Evolutionary conservation across 2,329 filamentous ascomycete genomes (phyloP).

Genomic region (Calonectria leucothoes): DNA sequence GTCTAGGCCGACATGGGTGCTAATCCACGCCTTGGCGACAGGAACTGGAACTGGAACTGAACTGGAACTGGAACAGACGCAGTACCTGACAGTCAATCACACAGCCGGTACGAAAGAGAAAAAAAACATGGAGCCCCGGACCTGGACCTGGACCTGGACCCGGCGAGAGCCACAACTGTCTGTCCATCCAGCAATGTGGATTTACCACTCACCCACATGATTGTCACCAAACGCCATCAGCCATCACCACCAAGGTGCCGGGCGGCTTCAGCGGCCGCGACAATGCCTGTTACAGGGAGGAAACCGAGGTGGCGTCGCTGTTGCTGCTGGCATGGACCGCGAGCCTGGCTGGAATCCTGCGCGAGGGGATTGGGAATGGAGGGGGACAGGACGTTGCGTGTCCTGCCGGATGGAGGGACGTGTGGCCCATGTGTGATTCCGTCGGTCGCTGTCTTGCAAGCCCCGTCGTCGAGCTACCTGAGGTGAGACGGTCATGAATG

Average conservation of each 20-base stretch:
- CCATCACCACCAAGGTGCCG: neutral
- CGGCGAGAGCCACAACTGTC: constrained; percentile 8
- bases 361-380: constrained; percentile 2
- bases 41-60: constrained; percentile 23
- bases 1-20: constrained; percentile 2
- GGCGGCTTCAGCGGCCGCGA: neutral
- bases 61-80: constrained; percentile 3
- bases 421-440: neutral
- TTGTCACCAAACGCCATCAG: constrained; percentile 10
- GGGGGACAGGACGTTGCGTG: constrained; percentile 1
- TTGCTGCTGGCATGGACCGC: constrained; percentile 15
- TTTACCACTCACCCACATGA: neutral
- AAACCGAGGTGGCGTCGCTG: constrained; percentile 2
- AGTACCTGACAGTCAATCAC: constrained; percentile 18
- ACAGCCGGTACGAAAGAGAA: constrained; percentile 7
- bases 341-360: constrained; percentile 15
- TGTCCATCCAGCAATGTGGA: neutral
- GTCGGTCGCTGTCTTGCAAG: neutral
- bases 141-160: neutral
- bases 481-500: constrained; percentile 7
- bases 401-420: neutral
- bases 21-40: constrained; percentile 8
- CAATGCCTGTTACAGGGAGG: neutral
- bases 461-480: neutral
- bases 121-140: neutral